These are phyloP conservation scores for Rehmannia glutinosa DNA, from an alignment of 257 asterid genomes.

Conservation along the genomic window DNA sequence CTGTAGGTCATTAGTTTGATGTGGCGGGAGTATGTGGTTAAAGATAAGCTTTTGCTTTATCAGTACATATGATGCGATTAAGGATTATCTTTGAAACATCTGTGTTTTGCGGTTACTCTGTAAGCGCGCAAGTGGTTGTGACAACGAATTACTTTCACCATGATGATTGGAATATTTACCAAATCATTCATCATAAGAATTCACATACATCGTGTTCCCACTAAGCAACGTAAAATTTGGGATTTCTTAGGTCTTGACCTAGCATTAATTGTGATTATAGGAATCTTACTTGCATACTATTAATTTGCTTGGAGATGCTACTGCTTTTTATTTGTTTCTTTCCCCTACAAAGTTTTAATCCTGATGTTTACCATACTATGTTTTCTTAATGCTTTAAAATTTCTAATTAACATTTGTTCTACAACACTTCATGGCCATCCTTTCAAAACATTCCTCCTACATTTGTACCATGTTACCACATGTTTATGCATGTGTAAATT, in stretches of 20 bases:
- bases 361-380: background rate
- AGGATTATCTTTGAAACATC: background rate
- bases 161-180: background rate
- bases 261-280: background rate
- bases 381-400: background rate
- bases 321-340: background rate
- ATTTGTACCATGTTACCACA: background rate
- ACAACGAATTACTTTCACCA: background rate
- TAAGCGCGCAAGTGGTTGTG: background rate
- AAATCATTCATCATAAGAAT: background rate
- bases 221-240: background rate
- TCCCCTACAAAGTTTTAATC: background rate
- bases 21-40: background rate
- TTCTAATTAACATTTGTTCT: background rate
- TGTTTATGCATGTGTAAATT: background rate
- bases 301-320: slow-evolving; percentile 1
- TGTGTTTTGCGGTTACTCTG: background rate
- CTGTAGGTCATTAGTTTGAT: background rate
- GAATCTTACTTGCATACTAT: background rate
- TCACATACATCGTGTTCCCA: background rate
- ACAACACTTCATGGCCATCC: background rate
- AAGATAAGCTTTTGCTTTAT: background rate
- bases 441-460: slow-evolving; percentile 1
- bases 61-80: background rate
- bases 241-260: background rate